Evolutionary conservation across 805 yeast species (phyloP), one percentile per base, ranked within the genome.

Genomic region (Wickerhamomyces hampshirensis): DNA sequence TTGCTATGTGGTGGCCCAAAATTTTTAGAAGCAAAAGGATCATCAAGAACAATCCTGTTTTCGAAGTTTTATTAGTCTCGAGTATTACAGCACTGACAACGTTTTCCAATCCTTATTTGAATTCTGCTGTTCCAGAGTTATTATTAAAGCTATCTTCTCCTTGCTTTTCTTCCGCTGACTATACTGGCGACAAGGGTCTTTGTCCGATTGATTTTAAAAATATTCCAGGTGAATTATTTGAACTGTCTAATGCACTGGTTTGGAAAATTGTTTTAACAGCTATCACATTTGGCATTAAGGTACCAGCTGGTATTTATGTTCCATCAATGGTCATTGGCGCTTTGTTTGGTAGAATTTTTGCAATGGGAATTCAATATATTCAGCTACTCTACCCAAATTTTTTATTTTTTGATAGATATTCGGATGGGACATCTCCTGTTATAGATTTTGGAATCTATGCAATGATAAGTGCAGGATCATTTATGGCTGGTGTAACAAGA

Each of bases 281-380:
- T 17, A 53, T 75, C 11, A 73, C 81, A 0, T 73, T 74, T 53
- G 83, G 83, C 2, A 51, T 75, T 34, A 76, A 74, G 44, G 58
- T 76, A 3, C 83, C 83, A 1, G 67, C 75, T 30, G 83, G 83
- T 5, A 69, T 77, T 11, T 77, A 76, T 42, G 77, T 77, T 2
- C 84, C 84, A 5, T 69, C 79, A 1, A 76, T 77, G 83, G 77
- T 73, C 1, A 63, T 71, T 16, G 84, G 84, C 0, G 80, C 82
- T 3, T 54, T 77, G 19, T 75, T 72, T 56, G 82, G 82, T 3
- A 50, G 80, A 9, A 46, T 69, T 2, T 60, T 73, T 39, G 75
- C 75, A 1, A 62, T 70, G 55, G 23, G 51, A 4, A 47, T 73
- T 13, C 69, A 72, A 36, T 65, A 63, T 53, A 28, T 62, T 5